Evolutionary conservation across 306 rosid species (phyloP), one percentile per base, ranked within the genome.

Genomic region (Corylus avellana): DNA sequence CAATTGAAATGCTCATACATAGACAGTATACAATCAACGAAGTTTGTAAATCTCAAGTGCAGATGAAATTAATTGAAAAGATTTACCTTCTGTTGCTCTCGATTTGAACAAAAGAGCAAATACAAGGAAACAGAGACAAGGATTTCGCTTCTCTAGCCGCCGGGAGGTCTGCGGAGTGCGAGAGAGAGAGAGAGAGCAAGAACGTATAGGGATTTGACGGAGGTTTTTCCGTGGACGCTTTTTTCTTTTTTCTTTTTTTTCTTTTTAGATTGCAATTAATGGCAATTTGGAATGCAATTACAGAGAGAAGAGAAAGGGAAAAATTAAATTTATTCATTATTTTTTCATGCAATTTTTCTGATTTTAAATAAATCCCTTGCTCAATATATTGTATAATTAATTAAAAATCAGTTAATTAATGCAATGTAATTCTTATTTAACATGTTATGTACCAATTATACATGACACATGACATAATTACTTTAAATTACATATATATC

Each of bases 51-150:
- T 39, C 29, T 68, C 12, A 20, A 17, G 7, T 68, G 49, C 50
- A 25, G 29, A 14, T 0, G 4, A 49, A 39, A n/a, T 54, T 25
- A 68, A 80, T 12, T n/a, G 18, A 47, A 62, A 6, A 69, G 55
- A 0, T 53, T 78, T 83, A 84, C 90, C 85, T 82, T 55, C 22
- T 57, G 14, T 57, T 12, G 50, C 48, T 13, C 18, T 63, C 14
- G 85, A 80, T 56, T 80, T 13, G 77, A 85, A 78, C 46, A 81
- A 77, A 64, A 59, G 25, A 61, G 70, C 81, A 80, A 57, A 61
- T 46, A 80, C 4, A 39, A 1, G 20, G 70, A 75, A 58, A 49
- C 61, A 50, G 58, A 48, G 63, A 10, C 39, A 51, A 32, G 78
- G 67, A 63, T 75, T 63, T 58, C 29, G 81, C 66, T 49, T 53